A percentile compares a stretch with the other conserved stretches of the same genome.
Conservation (phyloP, 129 eudicot species). For the Apium graveolens region DNA sequence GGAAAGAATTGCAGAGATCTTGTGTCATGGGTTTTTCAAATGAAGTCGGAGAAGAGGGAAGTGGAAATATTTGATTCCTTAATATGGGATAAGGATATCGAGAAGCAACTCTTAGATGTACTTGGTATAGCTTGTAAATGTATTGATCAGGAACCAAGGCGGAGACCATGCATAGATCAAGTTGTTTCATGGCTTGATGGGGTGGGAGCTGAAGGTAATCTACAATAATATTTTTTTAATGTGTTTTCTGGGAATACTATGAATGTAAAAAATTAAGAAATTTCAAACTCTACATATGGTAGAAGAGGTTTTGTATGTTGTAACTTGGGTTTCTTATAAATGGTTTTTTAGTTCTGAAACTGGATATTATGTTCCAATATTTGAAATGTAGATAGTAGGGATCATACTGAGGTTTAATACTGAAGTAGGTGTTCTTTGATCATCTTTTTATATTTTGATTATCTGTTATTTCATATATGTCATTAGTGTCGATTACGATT, state of each 20-base stretch:
- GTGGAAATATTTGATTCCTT: constrained; percentile 59
- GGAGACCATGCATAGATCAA: constrained; percentile 73
- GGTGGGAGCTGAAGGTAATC: constrained; percentile 26
- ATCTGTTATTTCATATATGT: neutral
- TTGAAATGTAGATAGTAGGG: neutral
- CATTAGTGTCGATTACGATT: neutral
- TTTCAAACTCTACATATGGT: neutral
- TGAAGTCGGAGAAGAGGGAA: constrained; percentile 66
- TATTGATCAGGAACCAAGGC: constrained; percentile 67
- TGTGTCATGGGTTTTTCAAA: constrained; percentile 83
- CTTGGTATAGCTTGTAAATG: constrained; percentile 80
- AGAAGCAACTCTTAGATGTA: constrained; percentile 67
- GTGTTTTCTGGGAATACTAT: neutral
- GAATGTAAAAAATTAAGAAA: constrained; percentile 8
- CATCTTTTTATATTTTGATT: neutral
- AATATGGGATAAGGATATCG: constrained; percentile 48
- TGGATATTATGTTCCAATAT: neutral
- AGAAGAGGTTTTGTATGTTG: neutral
- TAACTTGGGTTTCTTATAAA: neutral
- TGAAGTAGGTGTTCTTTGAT: too few relatives aligned
- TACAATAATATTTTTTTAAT: constrained; percentile 6
- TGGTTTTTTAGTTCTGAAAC: neutral
- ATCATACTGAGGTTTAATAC: too few relatives aligned
- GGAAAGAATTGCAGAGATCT: constrained; percentile 88
- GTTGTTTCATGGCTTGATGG: constrained; percentile 89